Percentiles rank a stretch among this genome's conserved stretches.
Evolutionary conservation across 129 eudicot species (phyloP).

Genomic region (Gnaphalium uliginosum): DNA sequence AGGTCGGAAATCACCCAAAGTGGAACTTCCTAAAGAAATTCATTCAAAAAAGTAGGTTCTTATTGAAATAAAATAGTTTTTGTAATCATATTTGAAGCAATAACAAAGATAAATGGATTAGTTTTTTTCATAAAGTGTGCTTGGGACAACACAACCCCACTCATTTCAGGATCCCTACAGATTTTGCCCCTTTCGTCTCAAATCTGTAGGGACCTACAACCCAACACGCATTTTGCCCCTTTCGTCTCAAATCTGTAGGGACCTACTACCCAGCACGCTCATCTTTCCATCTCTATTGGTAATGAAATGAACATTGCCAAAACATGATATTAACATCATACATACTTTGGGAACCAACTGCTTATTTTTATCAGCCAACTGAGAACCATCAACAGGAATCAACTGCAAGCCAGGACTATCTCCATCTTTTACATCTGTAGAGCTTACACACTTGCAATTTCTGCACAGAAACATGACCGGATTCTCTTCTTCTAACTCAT

Average conservation of each 20-base stretch:
- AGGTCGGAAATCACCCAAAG: neutral
- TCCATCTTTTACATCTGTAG: conserved; percentile 39
- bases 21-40: neutral
- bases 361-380: conserved; percentile 48
- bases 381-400: conserved; percentile 62
- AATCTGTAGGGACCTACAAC: no score
- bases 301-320: conserved; percentile 3
- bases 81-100: neutral
- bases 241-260: no score
- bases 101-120: neutral
- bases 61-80: neutral
- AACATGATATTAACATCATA: neutral
- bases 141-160: neutral
- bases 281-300: neutral
- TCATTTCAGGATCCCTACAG: neutral
- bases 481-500: conserved; percentile 39
- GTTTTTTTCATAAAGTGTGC: neutral
- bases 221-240: neutral
- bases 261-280: no score
- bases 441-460: conserved; percentile 54
- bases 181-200: neutral
- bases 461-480: conserved; percentile 41
- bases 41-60: neutral
- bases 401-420: conserved; percentile 58
- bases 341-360: conserved; percentile 82